Evolutionary conservation across 169 alveolate genomes (phyloP), one percentile per base, ranked within the genome.

Genomic region (Eimeria falciformis): DNA sequence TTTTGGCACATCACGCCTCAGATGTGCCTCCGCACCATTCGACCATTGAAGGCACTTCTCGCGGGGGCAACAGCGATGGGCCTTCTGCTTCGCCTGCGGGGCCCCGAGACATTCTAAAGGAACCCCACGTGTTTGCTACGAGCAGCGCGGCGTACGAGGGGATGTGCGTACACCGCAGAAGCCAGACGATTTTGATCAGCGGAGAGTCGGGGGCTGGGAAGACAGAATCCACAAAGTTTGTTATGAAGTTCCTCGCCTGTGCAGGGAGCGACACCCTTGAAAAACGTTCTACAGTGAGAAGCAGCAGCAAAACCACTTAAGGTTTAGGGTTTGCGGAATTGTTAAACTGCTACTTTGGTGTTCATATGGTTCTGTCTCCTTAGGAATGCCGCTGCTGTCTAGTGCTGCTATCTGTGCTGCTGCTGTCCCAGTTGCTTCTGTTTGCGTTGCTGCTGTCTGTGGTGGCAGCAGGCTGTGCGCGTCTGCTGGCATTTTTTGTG

Each of bases 161-260:
- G 46, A 90, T 98, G 93, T 95, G 96, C 73, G 23, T 71, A 29
- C 14, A 25, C 11, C 40, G 55, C 27, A 17, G 11, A 68, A 73
- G 65, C 91, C 99, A 99, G 91, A 97, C 99, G 14, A 98, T 98
- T 82, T 97, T 98, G 27, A 98, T 98, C 79, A 95, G 98, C 85
- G 99, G 99, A 9, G 99, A 98, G 94, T 96, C 99, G 12, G 99
- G 99, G 69, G 99, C 99, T 65, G 99, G 99, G 21, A 98, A 98
- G 93, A 98, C 99, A 17, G 99, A 99, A 95, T 97, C 99, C 69
- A 98, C 99, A 12, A 99, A 99, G 94, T 97, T 97, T 71, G 99
- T 98, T 33, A 96, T 98, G 97, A 97, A 98, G 71, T 98, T 97
- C 95, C 95, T 99, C 88, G 99, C 99, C 14, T 83, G 94, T 65